These are phyloP conservation scores for Agaricus blazei DNA, from an alignment of 768 basidiomycete genomes.

Conservation along the genomic window DNA sequence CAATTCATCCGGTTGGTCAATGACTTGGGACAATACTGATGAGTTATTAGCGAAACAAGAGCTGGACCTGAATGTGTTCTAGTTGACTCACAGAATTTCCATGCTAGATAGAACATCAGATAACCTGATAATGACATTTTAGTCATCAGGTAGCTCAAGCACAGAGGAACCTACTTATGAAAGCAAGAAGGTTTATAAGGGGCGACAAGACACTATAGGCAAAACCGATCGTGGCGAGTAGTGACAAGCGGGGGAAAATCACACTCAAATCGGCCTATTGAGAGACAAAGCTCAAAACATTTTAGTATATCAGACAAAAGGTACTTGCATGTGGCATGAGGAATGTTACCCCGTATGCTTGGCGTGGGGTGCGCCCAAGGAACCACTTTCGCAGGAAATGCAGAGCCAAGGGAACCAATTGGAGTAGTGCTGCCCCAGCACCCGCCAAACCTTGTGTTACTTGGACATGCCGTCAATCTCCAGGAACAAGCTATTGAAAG, in stretches of 20 bases:
- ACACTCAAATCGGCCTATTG: conserved; percentile 45
- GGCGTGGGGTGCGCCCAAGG: conserved; percentile 61
- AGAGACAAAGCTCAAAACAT: background rate
- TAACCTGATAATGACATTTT: conserved; percentile 28
- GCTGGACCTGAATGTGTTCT: background rate
- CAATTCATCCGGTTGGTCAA: conserved; percentile 44
- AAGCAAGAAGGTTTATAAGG: conserved; percentile 59
- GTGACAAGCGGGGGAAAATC: conserved; percentile 43
- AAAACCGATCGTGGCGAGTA: conserved; percentile 47
- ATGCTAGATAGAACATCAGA: conserved; percentile 52
- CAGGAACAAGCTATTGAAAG: background rate
- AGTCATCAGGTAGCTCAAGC: background rate
- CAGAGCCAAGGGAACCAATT: conserved; percentile 45
- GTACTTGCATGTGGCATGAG: conserved; percentile 45
- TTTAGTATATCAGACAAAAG: background rate
- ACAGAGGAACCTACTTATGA: conserved; percentile 35
- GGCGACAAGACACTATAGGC: conserved; percentile 63
- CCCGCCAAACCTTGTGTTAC: conserved; percentile 50
- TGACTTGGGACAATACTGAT: conserved; percentile 44
- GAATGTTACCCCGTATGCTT: conserved; percentile 54
- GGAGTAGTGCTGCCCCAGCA: conserved; percentile 47
- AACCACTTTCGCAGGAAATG: conserved; percentile 63
- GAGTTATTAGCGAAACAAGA: background rate
- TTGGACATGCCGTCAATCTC: conserved; percentile 12
- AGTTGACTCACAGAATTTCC: conserved; percentile 45